These are phyloP conservation scores for Scheffersomyces stambukii DNA, from an alignment of 1,139 yeast species.

Conservation along the genomic window DNA sequence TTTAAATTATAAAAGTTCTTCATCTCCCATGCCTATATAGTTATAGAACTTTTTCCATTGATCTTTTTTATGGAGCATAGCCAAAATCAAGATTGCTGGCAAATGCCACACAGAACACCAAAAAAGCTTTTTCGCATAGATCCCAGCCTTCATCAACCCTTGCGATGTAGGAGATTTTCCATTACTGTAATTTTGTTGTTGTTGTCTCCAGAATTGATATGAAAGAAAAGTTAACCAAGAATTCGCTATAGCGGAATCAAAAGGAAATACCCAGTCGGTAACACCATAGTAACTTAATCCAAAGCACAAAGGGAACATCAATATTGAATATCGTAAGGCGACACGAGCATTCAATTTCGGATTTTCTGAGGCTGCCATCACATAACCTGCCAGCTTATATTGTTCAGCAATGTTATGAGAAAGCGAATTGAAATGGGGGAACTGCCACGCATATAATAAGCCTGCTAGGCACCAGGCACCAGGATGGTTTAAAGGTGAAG, in stretches of 20 bases:
- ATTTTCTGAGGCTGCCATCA: slow-evolving; percentile 92
- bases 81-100: slow-evolving; percentile 83
- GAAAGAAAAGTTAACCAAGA: slow-evolving; percentile 84
- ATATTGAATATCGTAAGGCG: slow-evolving; percentile 78
- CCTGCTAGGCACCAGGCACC: slow-evolving; percentile 96
- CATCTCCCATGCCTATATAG: slow-evolving; percentile 17
- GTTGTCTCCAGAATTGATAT: slow-evolving; percentile 79
- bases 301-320: slow-evolving; percentile 90
- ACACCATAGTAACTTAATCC: slow-evolving; percentile 76
- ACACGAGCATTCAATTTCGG: slow-evolving; percentile 93
- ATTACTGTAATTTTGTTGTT: slow-evolving; percentile 49
- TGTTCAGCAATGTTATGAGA: slow-evolving; percentile 86
- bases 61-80: slow-evolving; percentile 92
- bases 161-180: slow-evolving; percentile 41
- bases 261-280: slow-evolving; percentile 75
- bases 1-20: too few species aligned
- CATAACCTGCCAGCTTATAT: slow-evolving; percentile 89
- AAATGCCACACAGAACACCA: slow-evolving; percentile 96
- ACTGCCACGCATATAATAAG: slow-evolving; percentile 94
- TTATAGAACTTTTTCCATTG: slow-evolving; percentile 78
- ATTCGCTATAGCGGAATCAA: slow-evolving; percentile 79
- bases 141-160: slow-evolving; percentile 55
- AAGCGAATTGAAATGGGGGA: slow-evolving; percentile 93
- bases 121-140: slow-evolving; percentile 77
- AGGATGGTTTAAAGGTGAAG: slow-evolving; percentile 75